Conservation (phyloP, 2,329 filamentous ascomycete genomes). For the Arthrobotrys sinensis region DNA sequence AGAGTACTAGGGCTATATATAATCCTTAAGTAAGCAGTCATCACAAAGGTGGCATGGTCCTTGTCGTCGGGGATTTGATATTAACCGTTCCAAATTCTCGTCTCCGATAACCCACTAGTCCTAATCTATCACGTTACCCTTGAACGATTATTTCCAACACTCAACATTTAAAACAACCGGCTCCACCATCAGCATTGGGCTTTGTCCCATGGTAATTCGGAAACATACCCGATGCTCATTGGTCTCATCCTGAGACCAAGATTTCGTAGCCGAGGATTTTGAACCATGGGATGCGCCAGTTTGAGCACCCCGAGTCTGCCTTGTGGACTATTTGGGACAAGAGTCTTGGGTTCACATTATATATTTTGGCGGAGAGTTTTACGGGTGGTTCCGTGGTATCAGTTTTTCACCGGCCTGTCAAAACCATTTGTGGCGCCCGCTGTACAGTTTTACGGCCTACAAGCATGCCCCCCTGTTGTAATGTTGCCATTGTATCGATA, state of each 20-base stretch:
- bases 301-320: slow-evolving; percentile 15
- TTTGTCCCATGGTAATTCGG: slow-evolving; percentile 15
- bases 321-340: neutral
- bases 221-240: slow-evolving; percentile 4
- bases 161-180: slow-evolving; percentile 15
- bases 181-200: neutral
- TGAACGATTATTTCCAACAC: neutral
- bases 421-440: neutral
- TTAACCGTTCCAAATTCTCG: neutral
- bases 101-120: neutral
- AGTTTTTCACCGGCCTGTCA: neutral
- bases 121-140: neutral
- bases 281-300: slow-evolving; percentile 2
- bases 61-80: slow-evolving; percentile 3
- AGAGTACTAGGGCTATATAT: neutral
- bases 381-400: neutral
- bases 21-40: neutral
- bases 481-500: too few relatives aligned
- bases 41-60: neutral
- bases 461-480: neutral
- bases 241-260: neutral
- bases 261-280: neutral
- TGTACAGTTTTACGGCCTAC: neutral
- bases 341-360: too few relatives aligned
- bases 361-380: neutral